These are phyloP conservation scores for Puccinia brachypodii DNA, from an alignment of 1,284 basidiomycete genomes.

Conservation along the genomic window DNA sequence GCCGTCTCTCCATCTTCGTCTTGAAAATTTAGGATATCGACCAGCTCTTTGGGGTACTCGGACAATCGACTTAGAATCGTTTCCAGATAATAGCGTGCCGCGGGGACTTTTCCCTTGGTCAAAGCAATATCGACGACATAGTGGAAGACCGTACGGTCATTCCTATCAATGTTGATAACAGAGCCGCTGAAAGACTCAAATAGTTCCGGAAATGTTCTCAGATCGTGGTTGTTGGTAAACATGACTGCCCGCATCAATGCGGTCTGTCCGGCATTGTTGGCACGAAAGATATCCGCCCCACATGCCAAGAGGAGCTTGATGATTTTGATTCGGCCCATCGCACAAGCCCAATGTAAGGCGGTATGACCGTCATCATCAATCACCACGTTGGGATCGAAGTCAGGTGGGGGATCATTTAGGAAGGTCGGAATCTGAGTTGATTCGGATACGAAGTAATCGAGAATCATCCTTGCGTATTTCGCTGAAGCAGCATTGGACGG, in stretches of 20 bases:
- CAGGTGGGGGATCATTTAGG: conserved; percentile 81
- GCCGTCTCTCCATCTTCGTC: conserved; percentile 99
- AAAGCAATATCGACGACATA: conserved; percentile 99
- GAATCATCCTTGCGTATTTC: conserved; percentile 86
- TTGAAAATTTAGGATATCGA: conserved; percentile 99
- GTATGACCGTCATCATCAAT: conserved; percentile 99
- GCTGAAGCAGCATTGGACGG: conserved; percentile 58
- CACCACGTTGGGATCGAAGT: conserved; percentile 93
- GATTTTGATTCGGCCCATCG: conserved; percentile 96
- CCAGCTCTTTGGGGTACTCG: conserved; percentile 95
- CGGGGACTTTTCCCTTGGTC: conserved; percentile 95
- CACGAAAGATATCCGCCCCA: conserved; percentile 94
- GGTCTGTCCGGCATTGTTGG: conserved; percentile 95
- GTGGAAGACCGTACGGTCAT: conserved; percentile 97
- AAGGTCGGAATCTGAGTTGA: conserved; percentile 86
- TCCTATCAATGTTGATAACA: conserved; percentile 97
- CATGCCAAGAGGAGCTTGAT: conserved; percentile 92
- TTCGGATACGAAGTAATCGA: conserved; percentile 99
- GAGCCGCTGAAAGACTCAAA: conserved; percentile 96
- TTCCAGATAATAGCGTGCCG: conserved; percentile 98
- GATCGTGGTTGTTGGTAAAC: conserved; percentile 99
- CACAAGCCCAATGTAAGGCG: conserved; percentile 96
- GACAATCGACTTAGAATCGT: conserved; percentile 82
- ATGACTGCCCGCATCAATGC: conserved; percentile 98
- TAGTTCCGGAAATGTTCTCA: conserved; percentile 96